Base-by-base conservation (phyloP, 306 rosid genomes). In the Fragaria nilgerrensis region DNA sequence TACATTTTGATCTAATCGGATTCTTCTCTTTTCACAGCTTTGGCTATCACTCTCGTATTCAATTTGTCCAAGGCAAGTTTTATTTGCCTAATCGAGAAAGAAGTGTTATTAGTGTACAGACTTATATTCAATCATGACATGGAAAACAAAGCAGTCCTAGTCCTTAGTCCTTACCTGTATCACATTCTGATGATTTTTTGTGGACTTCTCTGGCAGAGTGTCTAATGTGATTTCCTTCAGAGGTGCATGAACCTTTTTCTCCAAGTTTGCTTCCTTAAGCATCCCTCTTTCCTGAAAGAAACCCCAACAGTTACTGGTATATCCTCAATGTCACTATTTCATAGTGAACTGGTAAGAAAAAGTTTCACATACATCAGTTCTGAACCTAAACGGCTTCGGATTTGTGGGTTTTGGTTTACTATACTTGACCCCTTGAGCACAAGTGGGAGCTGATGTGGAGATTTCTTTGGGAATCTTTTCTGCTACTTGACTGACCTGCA, bases 361-460 rank as follows among this genome's bases (percentile, higher is more conserved):
- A n/a, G 72, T 58, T 56, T 68, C 76, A 79, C 91, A 81, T 81
- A 95, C 99, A 88, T 92, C 90, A 69, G 99, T 95, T 95, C 97
- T 87, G 79, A 95, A 85, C 89, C 91, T 91, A 82, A 95, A 92
- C 56, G 99, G 97, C 84, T 89, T 95, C 44, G 99, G 99, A 80
- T 92, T 85, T 72, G 99, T 92, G 23, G 94, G 80, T 91, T 85
- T 92, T 78, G 90, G 87, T 83, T 86, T 91, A 85, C 79, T 87
- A 75, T 89, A 75, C 85, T 95, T 92, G 27, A 87, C 78, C 81
- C 82, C 92, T 78, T 87, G 91, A 85, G 85, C 62, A 73, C 59
- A 73, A 75, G 71, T 27, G 67, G 85, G 62, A 41, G 76, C 79
- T 37, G 75, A 63, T 53, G 82, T 55, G 63, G 80, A 83, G 75